These are phyloP conservation scores for Exserohilum turcica DNA, from an alignment of 2,329 filamentous ascomycete genomes.

Conservation along the genomic window DNA sequence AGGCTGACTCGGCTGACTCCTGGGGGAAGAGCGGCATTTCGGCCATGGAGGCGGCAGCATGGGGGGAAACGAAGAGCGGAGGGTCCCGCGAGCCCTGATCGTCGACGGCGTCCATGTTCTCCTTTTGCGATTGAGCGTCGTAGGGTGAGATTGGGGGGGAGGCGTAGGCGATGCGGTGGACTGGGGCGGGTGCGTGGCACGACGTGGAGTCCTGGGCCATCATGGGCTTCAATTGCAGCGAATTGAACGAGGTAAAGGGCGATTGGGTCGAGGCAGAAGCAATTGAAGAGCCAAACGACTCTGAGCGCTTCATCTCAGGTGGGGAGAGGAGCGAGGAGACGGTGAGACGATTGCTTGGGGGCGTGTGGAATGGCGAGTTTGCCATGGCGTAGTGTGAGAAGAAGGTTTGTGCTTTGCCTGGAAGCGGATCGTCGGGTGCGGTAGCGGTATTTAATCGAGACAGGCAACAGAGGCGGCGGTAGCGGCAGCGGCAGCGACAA, in stretches of 20 bases:
- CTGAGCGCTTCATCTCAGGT: constrained; percentile 48
- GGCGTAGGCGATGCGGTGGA: constrained; percentile 41
- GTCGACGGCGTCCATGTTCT: constrained; percentile 39
- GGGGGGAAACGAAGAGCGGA: constrained; percentile 41
- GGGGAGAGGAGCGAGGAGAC: constrained; percentile 50
- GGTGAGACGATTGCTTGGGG: constrained; percentile 40
- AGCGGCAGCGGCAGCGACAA: constrained; percentile 10
- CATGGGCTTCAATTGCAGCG: constrained; percentile 28
- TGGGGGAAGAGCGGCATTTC: constrained; percentile 46
- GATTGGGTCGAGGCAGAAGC: constrained; percentile 27
- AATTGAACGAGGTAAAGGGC: constrained; percentile 36
- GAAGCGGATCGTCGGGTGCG: constrained; percentile 7
- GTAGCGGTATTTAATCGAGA: constrained; percentile 10
- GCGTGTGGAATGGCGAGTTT: constrained; percentile 35
- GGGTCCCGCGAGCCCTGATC: constrained; percentile 42
- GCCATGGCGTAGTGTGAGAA: constrained; percentile 34
- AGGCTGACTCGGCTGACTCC: constrained; percentile 31
- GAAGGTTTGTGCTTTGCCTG: constrained; percentile 26
- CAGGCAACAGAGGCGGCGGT: constrained; percentile 15
- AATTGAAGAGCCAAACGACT: constrained; percentile 47
- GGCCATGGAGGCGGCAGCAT: constrained; percentile 34
- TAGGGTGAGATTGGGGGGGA: constrained; percentile 50
- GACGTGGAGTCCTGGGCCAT: constrained; percentile 24
- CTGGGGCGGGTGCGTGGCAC: constrained; percentile 28
- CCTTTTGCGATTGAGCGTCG: constrained; percentile 44